Conservation (phyloP, 176 grass and related monocot species). For the Themeda triandra region DNA sequence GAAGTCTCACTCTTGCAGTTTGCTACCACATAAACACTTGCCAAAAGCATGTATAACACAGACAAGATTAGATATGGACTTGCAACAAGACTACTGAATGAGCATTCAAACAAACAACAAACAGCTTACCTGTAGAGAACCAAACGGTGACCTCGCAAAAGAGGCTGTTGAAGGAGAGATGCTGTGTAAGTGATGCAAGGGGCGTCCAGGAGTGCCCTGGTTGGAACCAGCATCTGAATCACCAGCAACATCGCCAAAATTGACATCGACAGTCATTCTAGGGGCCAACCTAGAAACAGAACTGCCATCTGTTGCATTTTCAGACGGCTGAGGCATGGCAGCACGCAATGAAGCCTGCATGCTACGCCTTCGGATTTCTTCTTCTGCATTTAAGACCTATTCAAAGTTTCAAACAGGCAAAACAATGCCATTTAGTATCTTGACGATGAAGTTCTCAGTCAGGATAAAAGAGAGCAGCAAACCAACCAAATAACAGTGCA, state of each 20-base stretch:
- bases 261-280: constrained; percentile 77
- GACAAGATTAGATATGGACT: background rate
- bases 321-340: constrained; percentile 47
- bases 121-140: constrained; percentile 65
- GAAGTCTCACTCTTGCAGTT: background rate
- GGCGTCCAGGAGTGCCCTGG: constrained; percentile 54
- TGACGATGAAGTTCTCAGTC: background rate
- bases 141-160: constrained; percentile 62
- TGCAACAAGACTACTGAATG: background rate
- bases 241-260: constrained; percentile 73
- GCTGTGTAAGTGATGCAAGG: constrained; percentile 58
- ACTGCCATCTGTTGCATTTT: constrained; percentile 52
- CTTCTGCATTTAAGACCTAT: constrained; percentile 90
- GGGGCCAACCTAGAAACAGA: constrained; percentile 44
- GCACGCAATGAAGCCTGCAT: constrained; percentile 35
- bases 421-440: background rate
- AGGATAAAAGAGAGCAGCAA: background rate
- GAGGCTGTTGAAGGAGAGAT: constrained; percentile 77
- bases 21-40: background rate
- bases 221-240: constrained; percentile 84
- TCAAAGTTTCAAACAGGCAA: constrained; percentile 34
- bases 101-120: background rate
- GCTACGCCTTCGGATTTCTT: constrained; percentile 79
- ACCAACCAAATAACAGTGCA: background rate
- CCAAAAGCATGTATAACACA: background rate